Evolutionary conservation across 108 stramenopile genomes (phyloP), one percentile per base, ranked within the genome.

Genomic region (Cylindrotheca fusiformis): DNA sequence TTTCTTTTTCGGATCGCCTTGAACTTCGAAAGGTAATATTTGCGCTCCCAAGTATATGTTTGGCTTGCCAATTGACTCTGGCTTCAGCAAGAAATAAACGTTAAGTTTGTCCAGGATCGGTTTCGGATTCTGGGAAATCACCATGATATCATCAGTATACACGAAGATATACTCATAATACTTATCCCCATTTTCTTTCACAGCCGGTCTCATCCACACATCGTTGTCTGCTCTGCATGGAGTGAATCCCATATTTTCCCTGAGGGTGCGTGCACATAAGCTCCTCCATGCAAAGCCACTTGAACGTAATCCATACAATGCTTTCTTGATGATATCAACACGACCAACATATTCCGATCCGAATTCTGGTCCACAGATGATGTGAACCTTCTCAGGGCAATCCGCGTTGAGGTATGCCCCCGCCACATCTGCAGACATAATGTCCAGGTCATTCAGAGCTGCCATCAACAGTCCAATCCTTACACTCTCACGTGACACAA

Each of bases 261-360:
- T 23, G 46, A 21, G 5, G 58, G 2, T n/a, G 66, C 30, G 61
- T 61, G 69, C 1, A 68, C 74, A n/a, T n/a, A n/a, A n/a, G n/a
- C n/a, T n/a, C n/a, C n/a, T n/a, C n/a, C n/a, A n/a, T n/a, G n/a
- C n/a, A 33, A 62, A 61, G 10, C 60, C 74, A 47, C 33, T 41
- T 22, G 63, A 60, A 29, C 74, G 76, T 22, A 83, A 30, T 24
- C 82, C 82, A 52, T 83, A 83, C 0, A 83, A 30, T 4, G 72
- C 78, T 28, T 63, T 58, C 2, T 56, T 63, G 4, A 74, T 53
- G 1, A 36, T 64, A 3, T 61, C 74, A 22, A 8, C 27, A 30
- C 56, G 50, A 31, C 65, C 66, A 29, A 67, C 44, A 17, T 72
- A 50, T 22, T 49, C 20, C n/a, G n/a, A n/a, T 12, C 82, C 82